Evolutionary conservation across 2,329 filamentous ascomycete genomes (phyloP).

Genomic region (Rhytidhysteron rufulum): DNA sequence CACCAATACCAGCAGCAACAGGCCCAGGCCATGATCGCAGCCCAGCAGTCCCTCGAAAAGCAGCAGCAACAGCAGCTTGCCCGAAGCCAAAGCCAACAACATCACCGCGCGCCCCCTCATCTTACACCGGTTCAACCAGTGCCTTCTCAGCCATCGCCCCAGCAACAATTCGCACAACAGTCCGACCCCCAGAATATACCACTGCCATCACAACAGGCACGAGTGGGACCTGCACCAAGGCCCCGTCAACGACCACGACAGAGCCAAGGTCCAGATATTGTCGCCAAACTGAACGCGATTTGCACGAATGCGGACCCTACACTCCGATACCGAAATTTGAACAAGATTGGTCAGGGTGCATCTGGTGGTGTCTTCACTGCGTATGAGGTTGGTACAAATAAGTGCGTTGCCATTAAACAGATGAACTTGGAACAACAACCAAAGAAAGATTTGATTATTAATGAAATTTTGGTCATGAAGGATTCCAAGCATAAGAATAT

Average conservation of each 20-base stretch:
- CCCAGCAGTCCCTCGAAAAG: slow-evolving; percentile 65
- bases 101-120: slow-evolving; percentile 27
- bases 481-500: slow-evolving; percentile 98
- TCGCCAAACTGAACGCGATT: slow-evolving; percentile 79
- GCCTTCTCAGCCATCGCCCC: slow-evolving; percentile 43
- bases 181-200: slow-evolving; percentile 42
- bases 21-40: slow-evolving; percentile 75
- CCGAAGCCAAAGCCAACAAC: slow-evolving; percentile 68
- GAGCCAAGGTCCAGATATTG: slow-evolving; percentile 77
- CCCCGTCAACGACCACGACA: slow-evolving; percentile 75
- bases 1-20: slow-evolving; percentile 67
- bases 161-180: slow-evolving; percentile 45
- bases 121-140: slow-evolving; percentile 40
- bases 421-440: slow-evolving; percentile 99
- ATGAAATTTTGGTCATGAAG: slow-evolving; percentile 99
- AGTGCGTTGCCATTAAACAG: slow-evolving; percentile 96
- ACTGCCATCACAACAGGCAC: slow-evolving; percentile 44
- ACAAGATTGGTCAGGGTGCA: slow-evolving; percentile 95
- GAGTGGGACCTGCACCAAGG: slow-evolving; percentile 57
- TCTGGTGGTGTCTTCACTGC: slow-evolving; percentile 95
- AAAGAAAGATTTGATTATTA: slow-evolving; percentile 98
- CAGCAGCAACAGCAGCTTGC: slow-evolving; percentile 58
- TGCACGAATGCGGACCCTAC: slow-evolving; percentile 88
- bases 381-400: slow-evolving; percentile 77
- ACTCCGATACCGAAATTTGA: slow-evolving; percentile 79